Evolutionary conservation across 805 yeast genomes (phyloP).

Genomic region (Barnettozyma sp.): DNA sequence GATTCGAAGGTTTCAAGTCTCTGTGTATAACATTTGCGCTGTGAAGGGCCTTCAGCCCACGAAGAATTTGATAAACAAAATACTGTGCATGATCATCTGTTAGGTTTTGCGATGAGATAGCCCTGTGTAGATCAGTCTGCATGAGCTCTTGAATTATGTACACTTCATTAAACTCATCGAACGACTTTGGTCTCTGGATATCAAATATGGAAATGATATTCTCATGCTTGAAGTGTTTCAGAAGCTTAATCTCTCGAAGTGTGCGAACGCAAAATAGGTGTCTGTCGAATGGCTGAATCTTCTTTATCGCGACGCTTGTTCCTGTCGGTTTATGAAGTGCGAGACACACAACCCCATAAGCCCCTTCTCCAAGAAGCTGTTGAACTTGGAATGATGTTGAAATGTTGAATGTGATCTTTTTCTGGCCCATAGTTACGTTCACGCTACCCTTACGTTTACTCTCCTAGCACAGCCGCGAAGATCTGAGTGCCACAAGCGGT

Average conservation of each 20-base stretch:
- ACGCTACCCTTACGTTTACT: too few species aligned
- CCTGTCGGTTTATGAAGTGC: constrained; percentile 83
- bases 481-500: too few species aligned
- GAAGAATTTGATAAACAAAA: constrained; percentile 81
- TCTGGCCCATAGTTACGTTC: constrained; percentile 15
- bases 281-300: constrained; percentile 87
- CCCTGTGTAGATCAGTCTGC: constrained; percentile 84
- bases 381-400: constrained; percentile 80
- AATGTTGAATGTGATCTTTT: constrained; percentile 64
- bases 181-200: constrained; percentile 75
- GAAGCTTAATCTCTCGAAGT: constrained; percentile 77
- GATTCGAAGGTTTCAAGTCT: constrained; percentile 85
- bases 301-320: constrained; percentile 90
- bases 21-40: constrained; percentile 92
- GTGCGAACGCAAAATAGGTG: constrained; percentile 86
- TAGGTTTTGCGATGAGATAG: constrained; percentile 71
- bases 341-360: constrained; percentile 90
- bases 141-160: constrained; percentile 82
- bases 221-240: constrained; percentile 89
- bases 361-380: constrained; percentile 91
- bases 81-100: constrained; percentile 93
- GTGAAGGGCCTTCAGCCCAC: constrained; percentile 88
- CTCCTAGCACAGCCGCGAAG: too few species aligned
- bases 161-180: constrained; percentile 76
- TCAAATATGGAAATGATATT: constrained; percentile 87